Conservation (phyloP, 2,329 filamentous ascomycete genomes). For the Cladophialophora immunda region DNA sequence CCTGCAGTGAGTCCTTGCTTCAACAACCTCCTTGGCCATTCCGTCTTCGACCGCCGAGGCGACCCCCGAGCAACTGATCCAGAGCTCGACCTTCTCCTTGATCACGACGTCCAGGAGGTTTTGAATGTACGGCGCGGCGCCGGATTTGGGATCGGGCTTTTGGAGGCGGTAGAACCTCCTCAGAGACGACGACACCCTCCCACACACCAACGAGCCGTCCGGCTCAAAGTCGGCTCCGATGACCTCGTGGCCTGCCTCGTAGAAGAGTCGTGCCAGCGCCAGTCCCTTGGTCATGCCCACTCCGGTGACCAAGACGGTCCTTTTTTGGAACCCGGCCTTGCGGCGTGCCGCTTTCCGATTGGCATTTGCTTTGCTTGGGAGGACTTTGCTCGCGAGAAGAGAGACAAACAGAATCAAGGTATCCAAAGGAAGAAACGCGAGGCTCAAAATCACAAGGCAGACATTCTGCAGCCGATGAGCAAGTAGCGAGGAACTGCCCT, state of each 20-base stretch:
- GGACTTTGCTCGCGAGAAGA: conserved; percentile 45
- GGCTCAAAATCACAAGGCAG: conserved; percentile 52
- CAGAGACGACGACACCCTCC: conserved; percentile 67
- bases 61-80: conserved; percentile 78
- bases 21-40: conserved; percentile 68
- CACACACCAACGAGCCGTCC: conserved; percentile 57
- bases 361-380: conserved; percentile 42
- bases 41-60: conserved; percentile 73
- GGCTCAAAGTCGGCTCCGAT: conserved; percentile 73
- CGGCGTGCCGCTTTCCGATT: conserved; percentile 42
- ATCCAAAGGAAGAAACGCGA: conserved; percentile 60
- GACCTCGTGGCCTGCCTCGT: conserved; percentile 71
- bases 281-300: conserved; percentile 77
- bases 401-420: conserved; percentile 54
- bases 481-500: conserved; percentile 45
- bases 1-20: conserved; percentile 65
- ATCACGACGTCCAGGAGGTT: conserved; percentile 67
- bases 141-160: conserved; percentile 45
- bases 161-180: conserved; percentile 62
- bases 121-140: conserved; percentile 61
- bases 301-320: conserved; percentile 74
- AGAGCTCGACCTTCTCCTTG: conserved; percentile 71
- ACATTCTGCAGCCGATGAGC: conserved; percentile 59
- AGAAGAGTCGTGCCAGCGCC: conserved; percentile 70
- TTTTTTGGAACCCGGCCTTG: conserved; percentile 52